Conservation (phyloP, 2,329 filamentous ascomycete genomes). For the Trematosphaeria pertusa region DNA sequence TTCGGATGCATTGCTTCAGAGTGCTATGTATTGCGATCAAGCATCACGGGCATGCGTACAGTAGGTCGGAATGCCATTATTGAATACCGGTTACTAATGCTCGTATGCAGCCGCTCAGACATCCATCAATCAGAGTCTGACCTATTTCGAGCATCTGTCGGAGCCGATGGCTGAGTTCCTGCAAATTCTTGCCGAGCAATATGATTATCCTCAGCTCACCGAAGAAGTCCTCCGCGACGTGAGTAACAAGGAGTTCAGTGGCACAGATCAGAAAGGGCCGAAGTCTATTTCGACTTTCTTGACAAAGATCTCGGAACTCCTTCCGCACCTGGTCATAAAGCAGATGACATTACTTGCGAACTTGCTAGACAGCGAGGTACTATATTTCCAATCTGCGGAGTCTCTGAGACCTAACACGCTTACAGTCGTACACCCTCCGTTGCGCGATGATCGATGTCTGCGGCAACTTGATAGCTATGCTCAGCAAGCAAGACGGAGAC, state of each 20-base stretch:
- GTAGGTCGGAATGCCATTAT: constrained; percentile 58
- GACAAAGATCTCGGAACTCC: constrained; percentile 88
- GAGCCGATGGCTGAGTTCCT: constrained; percentile 99
- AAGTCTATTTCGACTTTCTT: constrained; percentile 97
- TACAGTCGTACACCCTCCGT: constrained; percentile 85
- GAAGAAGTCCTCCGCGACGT: constrained; percentile 94
- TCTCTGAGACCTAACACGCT: constrained; percentile 5
- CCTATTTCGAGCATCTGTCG: constrained; percentile 98
- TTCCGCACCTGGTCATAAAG: constrained; percentile 91
- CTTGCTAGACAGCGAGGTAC: constrained; percentile 89
- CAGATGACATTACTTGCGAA: constrained; percentile 96
- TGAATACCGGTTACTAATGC: constrained; percentile 16
- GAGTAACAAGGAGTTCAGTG: constrained; percentile 97
- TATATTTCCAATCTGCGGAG: neutral
- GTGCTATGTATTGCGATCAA: constrained; percentile 96
- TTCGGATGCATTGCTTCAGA: constrained; percentile 97
- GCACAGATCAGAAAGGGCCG: constrained; percentile 91
- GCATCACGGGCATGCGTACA: constrained; percentile 95
- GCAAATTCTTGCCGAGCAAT: constrained; percentile 94
- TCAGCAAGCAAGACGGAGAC: constrained; percentile 79
- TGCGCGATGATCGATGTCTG: constrained; percentile 96
- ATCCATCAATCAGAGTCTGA: constrained; percentile 95
- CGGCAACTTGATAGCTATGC: constrained; percentile 89
- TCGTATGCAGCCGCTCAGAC: constrained; percentile 80
- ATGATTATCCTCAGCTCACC: constrained; percentile 93